Percentiles rank a stretch among this genome's conserved stretches.
Conservation (phyloP, 2,329 filamentous ascomycete genomes). For the Trichoderma arundinaceum region DNA sequence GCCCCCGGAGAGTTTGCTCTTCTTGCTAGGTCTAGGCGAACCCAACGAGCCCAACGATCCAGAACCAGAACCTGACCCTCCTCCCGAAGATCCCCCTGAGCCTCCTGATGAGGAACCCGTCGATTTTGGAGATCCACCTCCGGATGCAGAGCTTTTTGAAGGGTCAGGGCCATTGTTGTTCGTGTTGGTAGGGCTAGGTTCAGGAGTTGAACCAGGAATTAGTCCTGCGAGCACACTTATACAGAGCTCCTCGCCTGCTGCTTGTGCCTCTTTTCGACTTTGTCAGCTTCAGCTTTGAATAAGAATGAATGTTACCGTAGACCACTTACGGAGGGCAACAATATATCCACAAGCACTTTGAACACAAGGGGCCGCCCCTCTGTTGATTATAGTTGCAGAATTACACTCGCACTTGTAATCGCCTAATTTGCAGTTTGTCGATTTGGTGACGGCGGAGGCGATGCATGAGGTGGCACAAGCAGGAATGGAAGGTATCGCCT, state of each 20-base stretch:
- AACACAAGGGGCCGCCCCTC: conserved; percentile 17
- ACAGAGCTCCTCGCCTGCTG: conserved; percentile 21
- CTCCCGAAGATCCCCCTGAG: conserved; percentile 7
- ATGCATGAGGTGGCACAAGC: conserved; percentile 15
- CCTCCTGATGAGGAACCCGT: neutral
- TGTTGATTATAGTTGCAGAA: conserved; percentile 1
- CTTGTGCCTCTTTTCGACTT: conserved; percentile 4
- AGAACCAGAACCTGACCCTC: neutral
- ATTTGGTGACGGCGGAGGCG: conserved; percentile 16
- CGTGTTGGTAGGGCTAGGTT: neutral
- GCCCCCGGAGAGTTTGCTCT: neutral
- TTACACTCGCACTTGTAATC: conserved; percentile 22
- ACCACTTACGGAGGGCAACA: conserved; percentile 17
- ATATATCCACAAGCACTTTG: conserved; percentile 21
- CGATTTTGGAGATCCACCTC: neutral
- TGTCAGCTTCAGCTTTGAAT: neutral
- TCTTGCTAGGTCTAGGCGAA: neutral
- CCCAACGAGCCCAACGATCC: conserved; percentile 5
- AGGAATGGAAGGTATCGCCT: conserved; percentile 1
- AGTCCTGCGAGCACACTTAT: conserved; percentile 22
- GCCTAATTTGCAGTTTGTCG: conserved; percentile 26
- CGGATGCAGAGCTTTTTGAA: neutral
- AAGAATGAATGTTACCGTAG: no score
- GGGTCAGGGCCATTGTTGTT: neutral
- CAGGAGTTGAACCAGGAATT: neutral